Conservation (phyloP, 441 rosid species). For the Arabidopsis lyrata region DNA sequence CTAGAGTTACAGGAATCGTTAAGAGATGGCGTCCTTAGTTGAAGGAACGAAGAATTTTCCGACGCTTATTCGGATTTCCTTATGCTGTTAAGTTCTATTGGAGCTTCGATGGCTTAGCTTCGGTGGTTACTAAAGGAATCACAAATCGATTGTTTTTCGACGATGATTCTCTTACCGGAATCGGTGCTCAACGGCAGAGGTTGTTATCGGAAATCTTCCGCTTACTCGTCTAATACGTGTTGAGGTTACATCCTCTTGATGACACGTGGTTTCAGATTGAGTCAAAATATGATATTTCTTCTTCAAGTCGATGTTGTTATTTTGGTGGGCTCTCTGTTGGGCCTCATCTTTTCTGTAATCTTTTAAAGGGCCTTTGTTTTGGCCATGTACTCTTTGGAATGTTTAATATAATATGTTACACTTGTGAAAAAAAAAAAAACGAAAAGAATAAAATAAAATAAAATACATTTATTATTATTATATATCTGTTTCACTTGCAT, state of each 20-base stretch:
- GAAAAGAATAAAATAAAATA: background rate
- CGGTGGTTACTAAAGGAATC: background rate
- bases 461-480: background rate
- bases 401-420: too few relatives aligned
- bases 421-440: too few relatives aligned
- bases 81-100: too few relatives aligned
- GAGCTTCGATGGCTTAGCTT: background rate
- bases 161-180: background rate
- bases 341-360: background rate
- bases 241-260: background rate
- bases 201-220: background rate
- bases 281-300: background rate
- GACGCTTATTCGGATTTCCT: too few relatives aligned
- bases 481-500: slow-evolving; percentile 8
- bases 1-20: too few relatives aligned
- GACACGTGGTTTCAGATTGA: background rate
- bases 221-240: background rate
- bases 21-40: too few relatives aligned
- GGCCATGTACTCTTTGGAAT: background rate
- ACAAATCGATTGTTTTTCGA: background rate
- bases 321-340: background rate
- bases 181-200: background rate
- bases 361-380: background rate
- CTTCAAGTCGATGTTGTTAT: background rate
- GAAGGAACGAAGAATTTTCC: too few relatives aligned